phyloP scores from a whole-genome alignment of 306 rosid species.

The Acacia crassicarpa region DNA sequence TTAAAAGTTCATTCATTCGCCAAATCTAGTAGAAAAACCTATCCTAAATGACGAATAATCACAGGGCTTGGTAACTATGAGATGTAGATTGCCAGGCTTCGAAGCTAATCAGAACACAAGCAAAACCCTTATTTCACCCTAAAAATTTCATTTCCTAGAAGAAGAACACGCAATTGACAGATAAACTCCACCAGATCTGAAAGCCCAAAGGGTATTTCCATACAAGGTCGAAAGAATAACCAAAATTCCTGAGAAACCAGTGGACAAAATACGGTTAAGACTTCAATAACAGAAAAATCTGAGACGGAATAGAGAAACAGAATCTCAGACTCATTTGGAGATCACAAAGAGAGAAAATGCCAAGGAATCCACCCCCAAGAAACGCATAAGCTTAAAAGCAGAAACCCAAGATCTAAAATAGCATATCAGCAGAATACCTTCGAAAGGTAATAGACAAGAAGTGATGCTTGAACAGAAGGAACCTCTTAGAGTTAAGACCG shows the following conservation, averaged over 20 bases:
- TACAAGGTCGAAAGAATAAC: neutral
- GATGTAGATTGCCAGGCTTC: neutral
- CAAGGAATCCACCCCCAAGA: slow-evolving; percentile 7
- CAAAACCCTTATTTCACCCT: neutral
- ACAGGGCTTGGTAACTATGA: neutral
- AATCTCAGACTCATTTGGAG: neutral
- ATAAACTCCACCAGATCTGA: slow-evolving; percentile 37
- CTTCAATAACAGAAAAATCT: neutral
- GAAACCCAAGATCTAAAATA: slow-evolving; percentile 23
- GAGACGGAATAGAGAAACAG: neutral
- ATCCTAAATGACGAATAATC: neutral
- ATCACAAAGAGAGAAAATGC: neutral
- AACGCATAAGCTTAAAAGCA: slow-evolving; percentile 2
- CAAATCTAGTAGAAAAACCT: neutral
- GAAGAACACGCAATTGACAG: neutral
- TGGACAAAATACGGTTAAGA: neutral
- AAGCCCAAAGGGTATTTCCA: neutral
- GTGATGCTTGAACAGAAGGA: slow-evolving; percentile 39
- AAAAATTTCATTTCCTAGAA: neutral
- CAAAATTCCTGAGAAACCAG: neutral
- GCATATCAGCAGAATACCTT: slow-evolving; percentile 29
- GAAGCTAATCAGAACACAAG: neutral
- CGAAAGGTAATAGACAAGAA: neutral
- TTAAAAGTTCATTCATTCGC: neutral
- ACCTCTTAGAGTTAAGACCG: slow-evolving; percentile 31